Percentiles rank a stretch among this genome's conserved stretches.
Conservation (phyloP, 2,329 filamentous ascomycete species). For the Sordariomycetes sp. region DNA sequence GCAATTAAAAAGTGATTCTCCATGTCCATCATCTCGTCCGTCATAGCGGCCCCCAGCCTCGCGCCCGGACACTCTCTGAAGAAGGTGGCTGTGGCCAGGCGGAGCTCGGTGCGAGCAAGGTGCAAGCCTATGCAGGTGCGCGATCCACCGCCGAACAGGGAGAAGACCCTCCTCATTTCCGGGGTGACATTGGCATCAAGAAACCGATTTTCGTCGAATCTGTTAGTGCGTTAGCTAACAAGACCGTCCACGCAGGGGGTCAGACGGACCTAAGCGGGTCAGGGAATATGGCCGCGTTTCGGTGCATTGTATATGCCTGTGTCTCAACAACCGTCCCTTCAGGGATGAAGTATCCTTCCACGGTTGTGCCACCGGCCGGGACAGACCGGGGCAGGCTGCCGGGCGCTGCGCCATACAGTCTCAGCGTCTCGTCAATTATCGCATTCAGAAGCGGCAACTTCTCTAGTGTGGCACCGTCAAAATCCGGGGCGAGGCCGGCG, state of each 20-base stretch:
- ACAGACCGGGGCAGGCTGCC: constrained; percentile 26
- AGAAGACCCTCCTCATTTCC: too few relatives aligned
- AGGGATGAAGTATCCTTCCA: constrained; percentile 27
- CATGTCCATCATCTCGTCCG: too few relatives aligned
- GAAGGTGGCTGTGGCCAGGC: constrained; percentile 38
- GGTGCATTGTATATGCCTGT: constrained; percentile 36
- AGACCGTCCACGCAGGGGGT: too few relatives aligned
- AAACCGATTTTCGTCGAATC: too few relatives aligned
- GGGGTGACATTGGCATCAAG: too few relatives aligned
- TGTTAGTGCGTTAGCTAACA: constrained; percentile 30
- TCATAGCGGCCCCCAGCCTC: too few relatives aligned
- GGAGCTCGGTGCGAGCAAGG: constrained; percentile 44
- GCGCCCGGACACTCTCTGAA: constrained; percentile 33
- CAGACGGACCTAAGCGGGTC: background rate
- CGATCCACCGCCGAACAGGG: too few relatives aligned
- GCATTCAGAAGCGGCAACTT: constrained; percentile 26
- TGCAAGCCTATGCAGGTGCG: constrained; percentile 47
- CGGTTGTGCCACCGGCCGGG: constrained; percentile 23
- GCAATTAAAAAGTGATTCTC: too few relatives aligned
- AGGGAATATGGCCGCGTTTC: constrained; percentile 25
- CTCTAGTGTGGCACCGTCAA: constrained; percentile 18
- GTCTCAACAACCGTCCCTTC: constrained; percentile 26
- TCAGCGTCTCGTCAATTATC: constrained; percentile 32
- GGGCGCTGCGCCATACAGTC: constrained; percentile 29
- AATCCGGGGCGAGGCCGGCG: constrained; percentile 14